A percentile compares a stretch with the other conserved stretches of the same genome.
These are phyloP conservation scores for Artemisia annua DNA, from an alignment of 129 eudicot genomes.

Conservation along the genomic window DNA sequence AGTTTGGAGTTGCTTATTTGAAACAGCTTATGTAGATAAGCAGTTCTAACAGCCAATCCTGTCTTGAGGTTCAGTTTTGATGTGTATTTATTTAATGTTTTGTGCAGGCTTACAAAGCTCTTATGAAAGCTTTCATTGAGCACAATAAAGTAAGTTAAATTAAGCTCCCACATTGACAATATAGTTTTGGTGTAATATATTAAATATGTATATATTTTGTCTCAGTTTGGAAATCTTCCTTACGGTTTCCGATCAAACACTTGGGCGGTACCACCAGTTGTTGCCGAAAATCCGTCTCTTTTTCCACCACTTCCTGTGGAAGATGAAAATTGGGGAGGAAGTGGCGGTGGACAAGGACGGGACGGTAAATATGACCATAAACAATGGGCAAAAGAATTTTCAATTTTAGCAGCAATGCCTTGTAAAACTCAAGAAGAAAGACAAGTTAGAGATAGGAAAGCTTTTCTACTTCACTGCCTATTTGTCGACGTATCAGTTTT, in stretches of 20 bases:
- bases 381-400: constrained; percentile 84
- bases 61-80: neutral
- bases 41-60: too few relatives aligned
- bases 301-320: constrained; percentile 92
- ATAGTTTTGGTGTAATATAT: constrained; percentile 9
- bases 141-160: constrained; percentile 77
- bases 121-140: constrained; percentile 92
- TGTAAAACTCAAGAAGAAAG: constrained; percentile 96
- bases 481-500: constrained; percentile 92
- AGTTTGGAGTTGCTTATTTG: too few relatives aligned
- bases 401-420: constrained; percentile 91
- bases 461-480: constrained; percentile 87
- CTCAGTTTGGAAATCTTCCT: constrained; percentile 97
- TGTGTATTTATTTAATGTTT: neutral
- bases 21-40: too few relatives aligned
- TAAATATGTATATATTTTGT: constrained; percentile 9
- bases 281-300: constrained; percentile 72
- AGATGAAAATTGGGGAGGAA: constrained; percentile 97
- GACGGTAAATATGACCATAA: constrained; percentile 73
- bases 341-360: constrained; percentile 93
- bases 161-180: neutral
- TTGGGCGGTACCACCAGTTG: constrained; percentile 85
- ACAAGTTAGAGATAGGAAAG: constrained; percentile 89
- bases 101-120: constrained; percentile 89
- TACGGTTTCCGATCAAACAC: constrained; percentile 96